phyloP scores from a whole-genome alignment of 805 yeast species.

The Schwanniomyces yamadae region DNA sequence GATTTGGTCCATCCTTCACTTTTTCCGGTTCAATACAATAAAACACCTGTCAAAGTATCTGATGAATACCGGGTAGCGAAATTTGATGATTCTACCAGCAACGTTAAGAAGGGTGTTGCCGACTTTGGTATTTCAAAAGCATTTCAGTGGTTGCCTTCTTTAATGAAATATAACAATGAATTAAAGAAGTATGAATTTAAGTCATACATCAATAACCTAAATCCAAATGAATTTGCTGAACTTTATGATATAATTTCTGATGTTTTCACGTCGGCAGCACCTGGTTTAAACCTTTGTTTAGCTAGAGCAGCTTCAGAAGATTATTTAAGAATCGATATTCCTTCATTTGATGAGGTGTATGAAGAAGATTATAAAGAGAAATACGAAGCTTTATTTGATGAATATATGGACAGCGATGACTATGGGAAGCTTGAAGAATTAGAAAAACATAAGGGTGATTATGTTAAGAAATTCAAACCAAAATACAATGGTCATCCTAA shows the following conservation, averaged over 20 bases:
- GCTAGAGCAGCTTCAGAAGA: slow-evolving; percentile 21
- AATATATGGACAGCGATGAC: slow-evolving; percentile 8
- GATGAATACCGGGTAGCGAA: slow-evolving; percentile 7
- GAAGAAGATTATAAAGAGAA: slow-evolving; percentile 12
- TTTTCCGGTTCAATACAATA: slow-evolving; percentile 32
- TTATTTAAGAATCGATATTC: slow-evolving; percentile 14
- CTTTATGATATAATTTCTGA: slow-evolving; percentile 30
- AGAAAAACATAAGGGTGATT: not conserved
- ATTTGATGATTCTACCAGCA: slow-evolving; percentile 9
- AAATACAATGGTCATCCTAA: not conserved
- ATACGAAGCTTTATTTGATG: slow-evolving; percentile 7
- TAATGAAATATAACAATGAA: slow-evolving; percentile 12
- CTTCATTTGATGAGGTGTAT: slow-evolving; percentile 14
- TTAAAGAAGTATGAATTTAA: slow-evolving; percentile 17
- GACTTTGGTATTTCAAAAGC: slow-evolving; percentile 17
- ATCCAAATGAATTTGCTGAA: slow-evolving; percentile 24
- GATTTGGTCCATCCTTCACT: slow-evolving; percentile 44
- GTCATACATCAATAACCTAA: slow-evolving; percentile 43
- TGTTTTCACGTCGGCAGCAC: slow-evolving; percentile 27
- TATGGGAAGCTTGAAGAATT: slow-evolving; percentile 10
- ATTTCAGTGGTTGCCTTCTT: slow-evolving; percentile 42
- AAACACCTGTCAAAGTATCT: slow-evolving; percentile 17
- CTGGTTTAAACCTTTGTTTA: slow-evolving; percentile 30
- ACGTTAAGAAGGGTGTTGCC: slow-evolving; percentile 12
- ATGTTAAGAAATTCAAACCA: not conserved